Percentiles rank a stretch among this genome's conserved stretches.
Evolutionary conservation across 257 asterid genomes (phyloP).

Genomic region (Nicotiana noctiflora): DNA sequence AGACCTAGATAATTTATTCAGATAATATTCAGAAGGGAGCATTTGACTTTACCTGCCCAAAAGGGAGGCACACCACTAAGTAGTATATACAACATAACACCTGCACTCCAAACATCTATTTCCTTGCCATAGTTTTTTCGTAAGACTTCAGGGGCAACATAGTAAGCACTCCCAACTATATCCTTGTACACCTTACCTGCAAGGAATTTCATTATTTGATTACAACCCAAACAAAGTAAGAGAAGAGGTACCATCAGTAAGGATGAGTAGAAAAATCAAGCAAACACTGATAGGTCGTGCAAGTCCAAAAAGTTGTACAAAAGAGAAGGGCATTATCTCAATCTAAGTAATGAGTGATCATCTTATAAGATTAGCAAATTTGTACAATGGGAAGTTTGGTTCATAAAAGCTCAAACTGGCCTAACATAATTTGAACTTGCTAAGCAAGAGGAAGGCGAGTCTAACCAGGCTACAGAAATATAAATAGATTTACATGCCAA

Average conservation of each 20-base stretch:
- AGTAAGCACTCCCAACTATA: slow-evolving; percentile 77
- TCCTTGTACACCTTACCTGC: slow-evolving; percentile 69
- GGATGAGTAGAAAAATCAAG: neutral
- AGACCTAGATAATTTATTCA: neutral
- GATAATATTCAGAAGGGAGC: neutral
- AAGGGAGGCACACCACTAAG: slow-evolving; percentile 83
- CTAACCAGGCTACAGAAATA: neutral
- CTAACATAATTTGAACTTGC: neutral
- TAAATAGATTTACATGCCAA: neutral
- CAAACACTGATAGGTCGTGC: neutral
- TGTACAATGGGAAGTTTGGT: neutral
- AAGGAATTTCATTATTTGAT: neutral
- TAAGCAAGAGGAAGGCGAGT: neutral
- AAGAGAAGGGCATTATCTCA: neutral
- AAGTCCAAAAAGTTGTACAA: neutral
- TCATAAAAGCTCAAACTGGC: neutral
- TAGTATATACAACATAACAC: slow-evolving; percentile 70
- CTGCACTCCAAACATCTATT: slow-evolving; percentile 84
- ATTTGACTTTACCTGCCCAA: slow-evolving; percentile 57
- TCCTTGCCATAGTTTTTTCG: slow-evolving; percentile 70
- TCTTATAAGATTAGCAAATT: neutral
- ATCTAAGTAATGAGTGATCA: neutral
- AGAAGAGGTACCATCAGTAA: neutral
- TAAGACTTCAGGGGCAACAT: slow-evolving; percentile 80
- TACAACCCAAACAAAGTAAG: neutral